These are phyloP conservation scores for Artemisia tridentata DNA, from an alignment of 129 eudicot species.

Conservation along the genomic window DNA sequence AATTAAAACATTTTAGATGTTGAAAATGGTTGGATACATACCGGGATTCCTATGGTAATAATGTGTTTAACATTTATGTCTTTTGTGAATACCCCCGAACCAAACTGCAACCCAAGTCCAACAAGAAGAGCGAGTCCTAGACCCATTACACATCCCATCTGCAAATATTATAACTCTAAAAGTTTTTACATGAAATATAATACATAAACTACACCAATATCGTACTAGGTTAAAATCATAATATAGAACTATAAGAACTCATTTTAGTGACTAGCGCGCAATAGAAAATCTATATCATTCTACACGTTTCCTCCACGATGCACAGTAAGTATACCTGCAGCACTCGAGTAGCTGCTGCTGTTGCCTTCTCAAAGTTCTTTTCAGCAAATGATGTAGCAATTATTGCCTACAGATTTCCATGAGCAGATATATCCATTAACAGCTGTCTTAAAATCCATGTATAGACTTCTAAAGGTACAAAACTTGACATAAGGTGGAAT, in stretches of 20 bases:
- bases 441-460: background rate
- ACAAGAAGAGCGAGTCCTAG: conserved; percentile 64
- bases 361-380: conserved; percentile 76
- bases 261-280: background rate
- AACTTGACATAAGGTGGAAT: background rate
- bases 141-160: conserved; percentile 84
- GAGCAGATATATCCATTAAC: too few relatives aligned
- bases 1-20: background rate
- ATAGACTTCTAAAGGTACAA: background rate
- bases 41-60: conserved; percentile 64
- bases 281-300: background rate
- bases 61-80: conserved; percentile 54
- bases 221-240: background rate
- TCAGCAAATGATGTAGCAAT: conserved; percentile 95
- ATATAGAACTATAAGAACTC: background rate
- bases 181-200: background rate
- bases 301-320: background rate
- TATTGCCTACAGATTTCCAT: conserved; percentile 51
- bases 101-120: conserved; percentile 77
- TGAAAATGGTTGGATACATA: conserved; percentile 2
- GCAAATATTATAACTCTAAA: conserved; percentile 25
- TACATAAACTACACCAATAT: conserved; percentile 1
- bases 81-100: conserved; percentile 61
- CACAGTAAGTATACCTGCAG: conserved; percentile 50
- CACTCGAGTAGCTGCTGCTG: conserved; percentile 69